A percentile compares a stretch with the other conserved stretches of the same genome.
Conservation (phyloP, 2,329 filamentous ascomycete species). For the Tolypocladium capitatum region DNA sequence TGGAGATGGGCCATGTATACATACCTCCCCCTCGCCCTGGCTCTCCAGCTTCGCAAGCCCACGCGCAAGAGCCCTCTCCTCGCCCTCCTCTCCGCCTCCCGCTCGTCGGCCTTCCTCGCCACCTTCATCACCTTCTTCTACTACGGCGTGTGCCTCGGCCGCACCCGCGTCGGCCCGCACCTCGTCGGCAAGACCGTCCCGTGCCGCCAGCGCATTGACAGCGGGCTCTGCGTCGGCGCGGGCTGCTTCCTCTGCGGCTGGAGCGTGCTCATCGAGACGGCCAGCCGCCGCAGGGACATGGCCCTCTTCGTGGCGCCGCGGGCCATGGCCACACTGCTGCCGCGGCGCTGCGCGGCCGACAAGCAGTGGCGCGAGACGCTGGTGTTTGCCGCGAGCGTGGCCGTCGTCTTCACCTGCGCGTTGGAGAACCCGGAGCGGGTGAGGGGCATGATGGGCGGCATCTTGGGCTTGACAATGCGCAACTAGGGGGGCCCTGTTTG, state of each 20-base stretch:
- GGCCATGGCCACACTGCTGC: slow-evolving; percentile 61
- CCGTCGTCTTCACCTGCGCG: slow-evolving; percentile 56
- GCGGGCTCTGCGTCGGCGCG: slow-evolving; percentile 53
- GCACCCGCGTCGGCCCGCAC: slow-evolving; percentile 59
- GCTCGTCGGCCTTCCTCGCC: slow-evolving; percentile 66
- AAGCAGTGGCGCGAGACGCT: slow-evolving; percentile 55
- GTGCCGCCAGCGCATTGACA: slow-evolving; percentile 39
- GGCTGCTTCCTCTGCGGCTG: slow-evolving; percentile 70
- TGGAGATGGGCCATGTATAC: slow-evolving; percentile 65
- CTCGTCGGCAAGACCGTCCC: slow-evolving; percentile 42
- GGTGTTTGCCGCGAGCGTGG: slow-evolving; percentile 54
- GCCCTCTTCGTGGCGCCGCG: slow-evolving; percentile 70
- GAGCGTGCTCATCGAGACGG: slow-evolving; percentile 63
- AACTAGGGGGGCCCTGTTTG: slow-evolving; percentile 9
- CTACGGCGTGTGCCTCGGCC: slow-evolving; percentile 68
- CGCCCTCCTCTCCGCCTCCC: slow-evolving; percentile 46
- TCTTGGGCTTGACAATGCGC: slow-evolving; percentile 39
- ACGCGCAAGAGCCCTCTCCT: slow-evolving; percentile 31
- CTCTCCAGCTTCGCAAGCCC: slow-evolving; percentile 41
- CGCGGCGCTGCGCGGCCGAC: slow-evolving; percentile 49
- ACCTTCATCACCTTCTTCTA: slow-evolving; percentile 70
- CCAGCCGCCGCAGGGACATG: slow-evolving; percentile 56
- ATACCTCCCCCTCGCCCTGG: slow-evolving; percentile 62
- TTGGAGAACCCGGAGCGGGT: slow-evolving; percentile 50
- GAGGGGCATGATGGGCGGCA: slow-evolving; percentile 52